These are phyloP conservation scores for Fusarium hostae DNA, from an alignment of 2,329 filamentous ascomycete species.

Conservation along the genomic window DNA sequence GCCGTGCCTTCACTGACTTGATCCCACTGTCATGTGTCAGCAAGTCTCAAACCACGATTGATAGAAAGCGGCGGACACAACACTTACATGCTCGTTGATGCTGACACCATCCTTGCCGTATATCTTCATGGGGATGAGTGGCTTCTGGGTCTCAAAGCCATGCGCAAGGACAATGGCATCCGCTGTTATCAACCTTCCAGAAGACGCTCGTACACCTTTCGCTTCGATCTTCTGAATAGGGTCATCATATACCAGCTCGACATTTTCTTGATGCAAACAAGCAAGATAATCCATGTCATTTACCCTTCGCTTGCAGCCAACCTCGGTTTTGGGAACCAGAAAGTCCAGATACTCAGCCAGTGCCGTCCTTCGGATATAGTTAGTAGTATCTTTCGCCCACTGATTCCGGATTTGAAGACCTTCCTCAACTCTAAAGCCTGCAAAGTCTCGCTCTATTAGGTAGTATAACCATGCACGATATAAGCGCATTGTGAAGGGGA, in stretches of 20 bases:
- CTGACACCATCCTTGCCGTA: conserved; percentile 53
- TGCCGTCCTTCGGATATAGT: conserved; percentile 44
- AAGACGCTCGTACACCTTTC: conserved; percentile 29
- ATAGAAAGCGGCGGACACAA: rapidly evolving
- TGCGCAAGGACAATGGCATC: conserved; percentile 59
- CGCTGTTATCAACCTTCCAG: conserved; percentile 34
- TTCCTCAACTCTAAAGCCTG: conserved; percentile 32
- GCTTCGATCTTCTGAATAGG: conserved; percentile 23
- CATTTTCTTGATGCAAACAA: conserved; percentile 44
- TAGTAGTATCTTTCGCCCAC: conserved; percentile 26
- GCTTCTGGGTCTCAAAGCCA: conserved; percentile 60
- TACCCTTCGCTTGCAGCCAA: conserved; percentile 52
- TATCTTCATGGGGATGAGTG: conserved; percentile 60
- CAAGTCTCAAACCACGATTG: conserved; percentile 11
- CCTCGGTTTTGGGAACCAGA: conserved; percentile 47
- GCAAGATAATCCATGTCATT: conserved; percentile 50
- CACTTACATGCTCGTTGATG: conserved; percentile 54
- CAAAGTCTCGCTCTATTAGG: conserved; percentile 38
- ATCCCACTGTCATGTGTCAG: conserved; percentile 42
- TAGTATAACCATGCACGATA: conserved; percentile 39
- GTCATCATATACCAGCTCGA: conserved; percentile 45
- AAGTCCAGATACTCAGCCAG: conserved; percentile 46
- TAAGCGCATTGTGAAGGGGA: conserved; percentile 35
- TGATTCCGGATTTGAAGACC: conserved; percentile 27
- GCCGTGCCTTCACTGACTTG: conserved; percentile 38